Percentiles rank a stretch among this genome's conserved stretches.
Conservation (phyloP, 1,284 basidiomycete species). For the Vanrija pseudolonga region DNA sequence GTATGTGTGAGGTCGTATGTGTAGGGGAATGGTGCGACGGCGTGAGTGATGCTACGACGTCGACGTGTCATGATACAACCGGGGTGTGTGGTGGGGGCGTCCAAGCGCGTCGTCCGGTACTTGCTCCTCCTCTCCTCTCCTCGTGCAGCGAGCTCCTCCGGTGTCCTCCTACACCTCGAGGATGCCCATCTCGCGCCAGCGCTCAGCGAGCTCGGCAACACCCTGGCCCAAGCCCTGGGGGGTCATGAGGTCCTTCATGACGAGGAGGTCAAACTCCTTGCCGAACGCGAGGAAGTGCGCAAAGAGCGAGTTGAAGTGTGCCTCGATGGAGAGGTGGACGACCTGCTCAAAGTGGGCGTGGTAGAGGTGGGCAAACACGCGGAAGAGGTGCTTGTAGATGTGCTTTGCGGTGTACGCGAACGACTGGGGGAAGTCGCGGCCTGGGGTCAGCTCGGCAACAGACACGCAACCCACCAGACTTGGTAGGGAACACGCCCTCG, state of each 20-base stretch:
- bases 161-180: slow-evolving; percentile 53
- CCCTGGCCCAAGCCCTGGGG: slow-evolving; percentile 50
- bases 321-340: slow-evolving; percentile 89
- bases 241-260: slow-evolving; percentile 66
- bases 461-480: slow-evolving; percentile 63
- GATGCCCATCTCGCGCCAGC: slow-evolving; percentile 79
- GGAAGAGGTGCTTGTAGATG: slow-evolving; percentile 92
- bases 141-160: neutral
- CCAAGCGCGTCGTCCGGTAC: neutral
- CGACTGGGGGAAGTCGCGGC: slow-evolving; percentile 81
- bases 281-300: slow-evolving; percentile 93
- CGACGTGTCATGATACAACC: no score
- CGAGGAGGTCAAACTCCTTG: slow-evolving; percentile 77
- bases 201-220: slow-evolving; percentile 81
- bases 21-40: no score
- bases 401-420: slow-evolving; percentile 94
- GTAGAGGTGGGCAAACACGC: slow-evolving; percentile 97
- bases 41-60: no score
- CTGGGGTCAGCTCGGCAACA: slow-evolving; percentile 48
- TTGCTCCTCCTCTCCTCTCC: neutral
- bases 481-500: slow-evolving; percentile 90
- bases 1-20: no score
- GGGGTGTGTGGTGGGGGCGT: no score
- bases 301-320: slow-evolving; percentile 97
- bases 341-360: slow-evolving; percentile 88